These are phyloP conservation scores for Mycena capillaripes DNA, from an alignment of 768 basidiomycete genomes.

Conservation along the genomic window DNA sequence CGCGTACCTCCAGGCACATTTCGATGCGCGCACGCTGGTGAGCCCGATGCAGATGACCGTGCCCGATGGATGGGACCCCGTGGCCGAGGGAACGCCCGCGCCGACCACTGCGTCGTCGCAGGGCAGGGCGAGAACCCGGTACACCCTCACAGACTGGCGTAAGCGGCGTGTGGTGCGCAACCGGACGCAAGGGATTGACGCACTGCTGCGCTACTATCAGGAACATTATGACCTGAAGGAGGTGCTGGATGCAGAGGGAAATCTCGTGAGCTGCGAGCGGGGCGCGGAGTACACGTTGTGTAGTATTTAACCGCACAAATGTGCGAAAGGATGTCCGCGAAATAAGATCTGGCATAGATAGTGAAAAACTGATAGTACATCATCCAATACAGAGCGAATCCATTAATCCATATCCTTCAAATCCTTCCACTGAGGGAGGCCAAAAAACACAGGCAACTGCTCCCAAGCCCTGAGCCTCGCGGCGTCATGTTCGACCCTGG, in stretches of 20 bases:
- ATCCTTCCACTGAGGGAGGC: slow-evolving; percentile 7
- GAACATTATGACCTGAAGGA: too few relatives aligned
- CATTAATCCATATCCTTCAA: slow-evolving; percentile 20
- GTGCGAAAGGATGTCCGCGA: too few relatives aligned
- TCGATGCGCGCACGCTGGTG: background rate
- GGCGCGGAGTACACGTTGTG: too few relatives aligned
- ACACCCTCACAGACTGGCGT: background rate
- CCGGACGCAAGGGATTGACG: too few relatives aligned
- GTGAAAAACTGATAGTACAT: too few relatives aligned
- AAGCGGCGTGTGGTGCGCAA: background rate
- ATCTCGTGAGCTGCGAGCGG: too few relatives aligned
- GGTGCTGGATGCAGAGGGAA: too few relatives aligned
- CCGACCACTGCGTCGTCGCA: background rate
- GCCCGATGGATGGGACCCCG: background rate
- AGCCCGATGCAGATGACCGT: background rate
- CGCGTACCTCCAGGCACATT: slow-evolving; percentile 13
- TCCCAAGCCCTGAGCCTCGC: background rate
- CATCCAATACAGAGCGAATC: too few relatives aligned
- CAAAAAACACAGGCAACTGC: slow-evolving; percentile 9
- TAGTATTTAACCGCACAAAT: too few relatives aligned
- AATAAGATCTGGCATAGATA: too few relatives aligned
- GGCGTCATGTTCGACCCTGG: background rate
- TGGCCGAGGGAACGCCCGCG: background rate
- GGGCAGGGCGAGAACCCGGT: background rate
- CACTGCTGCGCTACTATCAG: too few relatives aligned